Conservation (phyloP, 345 rosid species). For the Hypericum androsaemum region DNA sequence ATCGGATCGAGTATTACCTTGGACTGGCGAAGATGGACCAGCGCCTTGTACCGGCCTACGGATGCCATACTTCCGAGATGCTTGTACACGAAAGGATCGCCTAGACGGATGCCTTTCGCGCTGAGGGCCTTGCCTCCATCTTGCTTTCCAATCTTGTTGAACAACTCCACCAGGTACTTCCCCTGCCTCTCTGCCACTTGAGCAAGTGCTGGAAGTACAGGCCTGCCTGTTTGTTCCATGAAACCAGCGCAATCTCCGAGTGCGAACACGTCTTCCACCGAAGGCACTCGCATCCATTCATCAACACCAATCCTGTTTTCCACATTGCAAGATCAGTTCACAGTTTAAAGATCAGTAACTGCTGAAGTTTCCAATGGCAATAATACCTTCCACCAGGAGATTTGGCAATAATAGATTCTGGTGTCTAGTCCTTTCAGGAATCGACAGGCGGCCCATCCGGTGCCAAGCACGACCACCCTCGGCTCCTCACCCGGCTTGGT, state of each 20-base stretch:
- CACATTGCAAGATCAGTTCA: too few species aligned
- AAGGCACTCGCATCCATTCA: constrained; percentile 49
- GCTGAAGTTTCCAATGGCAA: too few species aligned
- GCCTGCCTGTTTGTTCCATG: constrained; percentile 57
- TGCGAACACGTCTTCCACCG: constrained; percentile 58
- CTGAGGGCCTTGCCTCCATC: constrained; percentile 44
- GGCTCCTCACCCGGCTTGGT: constrained; percentile 60
- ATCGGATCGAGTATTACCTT: neutral
- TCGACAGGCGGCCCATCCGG: constrained; percentile 79
- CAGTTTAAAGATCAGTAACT: too few species aligned
- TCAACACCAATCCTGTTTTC: constrained; percentile 70
- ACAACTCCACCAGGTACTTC: constrained; percentile 39
- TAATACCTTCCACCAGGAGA: constrained; percentile 1
- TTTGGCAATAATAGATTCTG: constrained; percentile 29
- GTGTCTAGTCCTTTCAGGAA: constrained; percentile 61
- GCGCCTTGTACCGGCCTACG: constrained; percentile 58
- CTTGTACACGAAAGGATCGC: constrained; percentile 57
- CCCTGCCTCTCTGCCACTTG: constrained; percentile 79
- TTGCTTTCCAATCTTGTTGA: constrained; percentile 40
- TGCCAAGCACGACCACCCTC: constrained; percentile 64
- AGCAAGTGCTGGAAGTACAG: constrained; percentile 67
- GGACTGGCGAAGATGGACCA: constrained; percentile 56
- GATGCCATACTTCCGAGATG: constrained; percentile 75
- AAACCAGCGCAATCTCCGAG: constrained; percentile 70
- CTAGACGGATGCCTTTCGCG: constrained; percentile 29